Evolutionary conservation across 306 rosid species (phyloP), one percentile per base, ranked within the genome.

Genomic region (Abrus pulchellus): DNA sequence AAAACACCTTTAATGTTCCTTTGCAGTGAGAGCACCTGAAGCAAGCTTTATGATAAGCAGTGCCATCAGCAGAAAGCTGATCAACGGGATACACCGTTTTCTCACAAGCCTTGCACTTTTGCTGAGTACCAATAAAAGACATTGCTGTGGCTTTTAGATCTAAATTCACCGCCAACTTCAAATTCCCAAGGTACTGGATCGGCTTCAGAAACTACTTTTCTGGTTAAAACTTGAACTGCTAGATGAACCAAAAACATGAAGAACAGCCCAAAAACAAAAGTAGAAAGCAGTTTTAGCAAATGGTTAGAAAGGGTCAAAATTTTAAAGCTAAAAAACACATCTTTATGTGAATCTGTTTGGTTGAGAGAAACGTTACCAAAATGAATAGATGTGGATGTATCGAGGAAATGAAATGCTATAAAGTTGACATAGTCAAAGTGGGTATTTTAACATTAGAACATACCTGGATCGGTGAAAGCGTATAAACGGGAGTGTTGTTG

Each of bases 1-100:
- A 47, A 41, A 14, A 75, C 5, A 93, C 99, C 99, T 94, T 94
- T 47, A 94, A 80, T 28, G 99, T 94, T 75, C 97, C 99, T 84
- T 94, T 94, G 93, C 97, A 94, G 69, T 94, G 99, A 85, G 92
- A 82, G 86, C 99, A 93, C 75, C 95, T 93, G 88, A 94, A 94
- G 87, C 99, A 94, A 79, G 95, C 89, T 87, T 94, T 94, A 53
- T 94, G 98, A 66, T 90, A 94, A 76, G 90, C 75, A 85, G 92
- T 54, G 47, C 97, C 99, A 92, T 94, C 98, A 13, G 94, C 97
- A 11, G 97, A 94, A 48, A 94, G 87, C 85, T 92, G 93, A 87
- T 94, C 98, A 53, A 94, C 97, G 0, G 97, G 98, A 63, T 94
- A 94, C 11, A 94, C 98, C 32, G 97, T 94, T 89, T 94, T 94